A percentile compares a stretch with the other conserved stretches of the same genome.
phyloP scores from a whole-genome alignment of 2,329 filamentous ascomycete genomes.

The Pseudocercospora ulei region DNA sequence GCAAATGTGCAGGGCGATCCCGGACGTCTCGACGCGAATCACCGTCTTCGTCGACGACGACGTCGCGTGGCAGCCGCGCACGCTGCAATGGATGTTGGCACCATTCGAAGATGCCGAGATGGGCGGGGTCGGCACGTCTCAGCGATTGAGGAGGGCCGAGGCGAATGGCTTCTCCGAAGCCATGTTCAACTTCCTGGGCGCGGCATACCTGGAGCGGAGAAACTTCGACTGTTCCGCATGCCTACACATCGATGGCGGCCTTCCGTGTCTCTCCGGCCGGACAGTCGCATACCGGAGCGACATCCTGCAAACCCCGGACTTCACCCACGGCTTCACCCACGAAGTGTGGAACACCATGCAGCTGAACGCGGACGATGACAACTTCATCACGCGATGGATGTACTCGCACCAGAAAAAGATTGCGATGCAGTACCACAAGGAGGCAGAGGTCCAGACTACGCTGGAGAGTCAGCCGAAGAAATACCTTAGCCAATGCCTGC shows the following conservation, averaged over 20 bases:
- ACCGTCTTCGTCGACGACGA: conserved; percentile 94
- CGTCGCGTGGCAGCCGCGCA: conserved; percentile 78
- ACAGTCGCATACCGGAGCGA: conserved; percentile 85
- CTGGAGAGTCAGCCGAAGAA: conserved; percentile 71
- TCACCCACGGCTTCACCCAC: conserved; percentile 80
- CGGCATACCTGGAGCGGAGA: conserved; percentile 81
- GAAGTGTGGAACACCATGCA: conserved; percentile 83
- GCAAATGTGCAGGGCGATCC: conserved; percentile 84
- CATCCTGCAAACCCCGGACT: conserved; percentile 75
- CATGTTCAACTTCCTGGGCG: conserved; percentile 80
- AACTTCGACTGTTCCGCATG: conserved; percentile 97
- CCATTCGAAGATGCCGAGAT: conserved; percentile 78
- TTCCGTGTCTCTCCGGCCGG: conserved; percentile 92
- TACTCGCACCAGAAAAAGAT: conserved; percentile 89
- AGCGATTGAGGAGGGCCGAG: conserved; percentile 65
- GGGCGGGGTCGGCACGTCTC: conserved; percentile 85
- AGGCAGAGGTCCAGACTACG: conserved; percentile 86
- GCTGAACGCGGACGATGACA: conserved; percentile 93
- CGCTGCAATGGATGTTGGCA: conserved; percentile 83
- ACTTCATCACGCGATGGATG: conserved; percentile 94
- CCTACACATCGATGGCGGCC: conserved; percentile 85
- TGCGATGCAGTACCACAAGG: conserved; percentile 84
- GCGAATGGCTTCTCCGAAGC: conserved; percentile 39
- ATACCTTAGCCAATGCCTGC: conserved; percentile 84
- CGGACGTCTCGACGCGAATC: conserved; percentile 70